phyloP scores from a whole-genome alignment of 352 stramenopile genomes.

The Phytophthora tentaculata region DNA sequence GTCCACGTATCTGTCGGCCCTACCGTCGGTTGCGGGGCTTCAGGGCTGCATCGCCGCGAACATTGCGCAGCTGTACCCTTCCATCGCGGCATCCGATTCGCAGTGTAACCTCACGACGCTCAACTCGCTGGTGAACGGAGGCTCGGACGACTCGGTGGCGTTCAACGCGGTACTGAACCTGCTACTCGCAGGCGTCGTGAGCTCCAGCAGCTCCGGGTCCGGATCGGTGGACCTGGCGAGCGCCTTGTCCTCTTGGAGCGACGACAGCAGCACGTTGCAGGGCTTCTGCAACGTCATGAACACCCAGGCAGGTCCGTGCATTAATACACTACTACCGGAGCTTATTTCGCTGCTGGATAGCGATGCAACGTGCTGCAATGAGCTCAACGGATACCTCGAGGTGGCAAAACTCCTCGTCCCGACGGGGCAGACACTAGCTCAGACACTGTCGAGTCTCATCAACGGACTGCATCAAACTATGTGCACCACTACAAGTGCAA shows the following conservation, averaged over 20 bases:
- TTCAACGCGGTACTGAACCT: slow-evolving; percentile 54
- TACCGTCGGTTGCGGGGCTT: slow-evolving; percentile 53
- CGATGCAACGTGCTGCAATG: slow-evolving; percentile 53
- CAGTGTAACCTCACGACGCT: slow-evolving; percentile 63
- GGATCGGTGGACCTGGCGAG: slow-evolving; percentile 27
- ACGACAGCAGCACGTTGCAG: slow-evolving; percentile 44
- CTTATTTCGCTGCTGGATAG: slow-evolving; percentile 52
- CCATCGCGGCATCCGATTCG: slow-evolving; percentile 40
- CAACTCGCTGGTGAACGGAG: slow-evolving; percentile 40
- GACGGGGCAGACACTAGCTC: slow-evolving; percentile 47
- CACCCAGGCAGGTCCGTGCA: slow-evolving; percentile 47
- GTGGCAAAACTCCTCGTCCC: slow-evolving; percentile 55
- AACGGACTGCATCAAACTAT: slow-evolving; percentile 66
- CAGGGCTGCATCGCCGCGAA: slow-evolving; percentile 60
- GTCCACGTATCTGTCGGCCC: slow-evolving; percentile 46
- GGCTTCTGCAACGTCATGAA: slow-evolving; percentile 73
- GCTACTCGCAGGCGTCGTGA: slow-evolving; percentile 41
- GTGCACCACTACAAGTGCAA: slow-evolving; percentile 50
- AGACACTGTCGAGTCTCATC: slow-evolving; percentile 51
- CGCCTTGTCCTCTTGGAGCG: slow-evolving; percentile 47
- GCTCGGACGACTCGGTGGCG: slow-evolving; percentile 34
- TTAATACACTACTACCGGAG: slow-evolving; percentile 48
- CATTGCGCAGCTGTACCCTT: slow-evolving; percentile 45
- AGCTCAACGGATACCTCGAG: slow-evolving; percentile 55
- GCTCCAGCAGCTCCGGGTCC: slow-evolving; percentile 26